Evolutionary conservation across 345 rosid genomes (phyloP), one percentile per base, ranked within the genome.

Genomic region (Linum usitatissimum): DNA sequence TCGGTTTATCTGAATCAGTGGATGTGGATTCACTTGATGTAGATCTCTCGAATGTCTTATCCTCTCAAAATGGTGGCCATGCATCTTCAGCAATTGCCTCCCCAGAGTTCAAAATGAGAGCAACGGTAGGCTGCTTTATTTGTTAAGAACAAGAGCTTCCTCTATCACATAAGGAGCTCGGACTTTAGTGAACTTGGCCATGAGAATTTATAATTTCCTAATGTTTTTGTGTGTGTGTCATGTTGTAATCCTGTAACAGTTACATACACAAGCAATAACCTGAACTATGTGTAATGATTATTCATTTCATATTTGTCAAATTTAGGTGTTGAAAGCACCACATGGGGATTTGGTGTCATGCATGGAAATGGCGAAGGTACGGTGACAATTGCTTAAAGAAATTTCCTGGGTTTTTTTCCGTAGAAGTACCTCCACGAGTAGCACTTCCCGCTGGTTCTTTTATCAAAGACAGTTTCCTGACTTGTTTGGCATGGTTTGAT

Each of bases 351-450:
- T 93, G 59, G 21, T 68, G 28, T 70, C 97, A 8, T 87, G 96
- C 68, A 83, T 90, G 88, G 97, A 93, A 80, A 81, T 93, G 91
- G 94, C 96, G 9, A 93, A 90, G 96, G 99, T 76, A 79, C 28
- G 4, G 10, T 55, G 65, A 28, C 51, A 23, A 55, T 62, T 45
- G 17, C 42, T 2, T 9, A 28, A 42, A 31, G 6, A 30, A 15
- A 0, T 64, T 12, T 28, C 9, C 53, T 6, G 15, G 55, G 61
- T 31, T 18, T 1, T 61, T 23, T 36, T 6, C 18, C 6, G 60
- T 62, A 5, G 6, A 6, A 48, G 55, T 30, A n/a, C 13, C 23
- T 62, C 13, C 60, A 9, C 6, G 56, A 34, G 38, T 34, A 34
- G 38, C 38, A 34, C 8, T 6, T 28, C 8, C 36, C 48, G 39